Evolutionary conservation across 768 basidiomycete genomes (phyloP).

Genomic region (Gymnopilus dilepis): DNA sequence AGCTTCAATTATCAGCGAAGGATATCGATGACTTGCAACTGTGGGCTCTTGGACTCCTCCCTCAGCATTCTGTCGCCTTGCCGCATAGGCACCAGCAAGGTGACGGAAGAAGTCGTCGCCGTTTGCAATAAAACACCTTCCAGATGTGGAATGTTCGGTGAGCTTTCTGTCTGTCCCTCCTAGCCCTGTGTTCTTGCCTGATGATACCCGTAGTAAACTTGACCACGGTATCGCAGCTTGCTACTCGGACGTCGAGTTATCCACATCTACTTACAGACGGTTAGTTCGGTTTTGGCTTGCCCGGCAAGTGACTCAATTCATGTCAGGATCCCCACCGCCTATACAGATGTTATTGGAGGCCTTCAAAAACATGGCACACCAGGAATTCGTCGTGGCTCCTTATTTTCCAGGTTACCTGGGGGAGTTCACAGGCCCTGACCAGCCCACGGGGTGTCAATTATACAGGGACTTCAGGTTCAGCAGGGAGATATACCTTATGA

Average conservation of each 20-base stretch:
- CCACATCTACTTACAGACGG: neutral
- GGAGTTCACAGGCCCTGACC: neutral
- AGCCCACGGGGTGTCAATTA: neutral
- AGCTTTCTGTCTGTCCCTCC: neutral
- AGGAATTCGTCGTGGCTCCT: neutral
- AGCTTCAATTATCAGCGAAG: neutral
- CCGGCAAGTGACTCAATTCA: neutral
- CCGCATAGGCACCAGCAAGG: neutral
- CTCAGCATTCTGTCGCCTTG: neutral
- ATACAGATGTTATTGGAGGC: neutral
- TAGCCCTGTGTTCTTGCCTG: neutral
- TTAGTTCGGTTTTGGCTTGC: neutral
- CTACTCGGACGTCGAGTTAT: neutral
- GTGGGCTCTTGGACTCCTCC: neutral
- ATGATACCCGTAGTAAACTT: neutral
- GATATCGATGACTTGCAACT: neutral
- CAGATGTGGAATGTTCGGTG: neutral
- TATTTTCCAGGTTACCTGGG: neutral
- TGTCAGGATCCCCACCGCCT: neutral
- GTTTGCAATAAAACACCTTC: neutral
- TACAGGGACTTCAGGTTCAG: neutral
- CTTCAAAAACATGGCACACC: neutral
- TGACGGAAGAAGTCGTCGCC: neutral
- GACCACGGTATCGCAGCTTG: neutral
- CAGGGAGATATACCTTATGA: neutral